Percentiles rank a stretch among this genome's conserved stretches.
Conservation (phyloP, 331 rosid genomes). For the Telfairia occidentalis region DNA sequence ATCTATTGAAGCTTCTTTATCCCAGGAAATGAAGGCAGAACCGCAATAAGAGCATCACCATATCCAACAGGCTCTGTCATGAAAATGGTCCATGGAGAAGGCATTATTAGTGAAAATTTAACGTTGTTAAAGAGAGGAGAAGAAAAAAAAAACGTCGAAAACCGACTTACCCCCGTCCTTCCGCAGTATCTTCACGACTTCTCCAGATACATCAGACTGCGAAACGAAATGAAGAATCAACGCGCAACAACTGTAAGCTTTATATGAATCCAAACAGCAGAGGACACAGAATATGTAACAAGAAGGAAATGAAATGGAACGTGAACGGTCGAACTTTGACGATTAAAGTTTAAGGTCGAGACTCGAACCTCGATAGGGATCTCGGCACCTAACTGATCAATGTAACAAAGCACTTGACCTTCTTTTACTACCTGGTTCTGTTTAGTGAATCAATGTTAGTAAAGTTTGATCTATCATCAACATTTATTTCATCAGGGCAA, state of each 20-base stretch:
- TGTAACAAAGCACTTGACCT: constrained; percentile 74
- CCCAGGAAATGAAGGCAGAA: constrained; percentile 90
- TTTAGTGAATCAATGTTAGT: constrained; percentile 11
- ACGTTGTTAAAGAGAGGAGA: neutral
- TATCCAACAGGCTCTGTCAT: constrained; percentile 79
- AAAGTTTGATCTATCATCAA: neutral
- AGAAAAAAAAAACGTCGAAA: neutral
- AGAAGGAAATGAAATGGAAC: neutral
- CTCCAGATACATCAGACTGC: constrained; percentile 76
- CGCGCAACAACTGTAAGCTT: neutral
- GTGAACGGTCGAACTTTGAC: neutral
- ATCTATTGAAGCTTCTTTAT: constrained; percentile 63
- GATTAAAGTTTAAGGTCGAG: neutral
- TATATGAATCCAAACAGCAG: neutral
- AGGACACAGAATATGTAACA: neutral
- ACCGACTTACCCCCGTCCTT: constrained; percentile 70
- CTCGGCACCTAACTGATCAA: constrained; percentile 79
- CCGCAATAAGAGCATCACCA: constrained; percentile 61
- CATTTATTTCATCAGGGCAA: neutral
- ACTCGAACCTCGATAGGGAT: constrained; percentile 66
- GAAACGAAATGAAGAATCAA: neutral
- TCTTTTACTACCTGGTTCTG: constrained; percentile 78
- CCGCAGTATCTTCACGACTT: constrained; percentile 62
- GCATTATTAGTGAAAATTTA: neutral
- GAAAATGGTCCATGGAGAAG: neutral